Conservation (phyloP, 2,329 filamentous ascomycete genomes). For the Phyllosticta citrichinensis region DNA sequence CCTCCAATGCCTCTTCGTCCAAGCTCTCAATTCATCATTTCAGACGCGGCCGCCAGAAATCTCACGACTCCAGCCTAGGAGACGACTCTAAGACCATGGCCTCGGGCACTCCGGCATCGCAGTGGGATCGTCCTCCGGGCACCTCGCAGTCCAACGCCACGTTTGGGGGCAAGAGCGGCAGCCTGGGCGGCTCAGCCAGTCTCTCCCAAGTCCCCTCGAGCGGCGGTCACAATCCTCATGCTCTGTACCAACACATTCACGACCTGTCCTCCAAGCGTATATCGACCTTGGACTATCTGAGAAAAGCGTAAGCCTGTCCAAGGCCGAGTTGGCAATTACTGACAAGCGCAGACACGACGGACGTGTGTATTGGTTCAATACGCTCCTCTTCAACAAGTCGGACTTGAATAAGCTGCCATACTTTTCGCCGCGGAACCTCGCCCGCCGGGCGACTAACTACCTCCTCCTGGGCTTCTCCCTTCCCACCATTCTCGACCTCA, state of each 20-base stretch:
- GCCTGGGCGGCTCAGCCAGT: conserved; percentile 1
- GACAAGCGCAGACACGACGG: conserved; percentile 64
- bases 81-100: conserved; percentile 6
- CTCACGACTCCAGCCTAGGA: conserved; percentile 20
- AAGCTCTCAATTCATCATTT: conserved; percentile 30
- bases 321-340: conserved; percentile 1
- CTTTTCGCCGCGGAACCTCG: conserved; percentile 73
- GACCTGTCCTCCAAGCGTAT: conserved; percentile 87
- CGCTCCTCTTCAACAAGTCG: conserved; percentile 75
- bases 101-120: background rate
- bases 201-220: conserved; percentile 19
- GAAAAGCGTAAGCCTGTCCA: conserved; percentile 63
- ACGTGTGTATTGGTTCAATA: conserved; percentile 97
- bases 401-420: conserved; percentile 77
- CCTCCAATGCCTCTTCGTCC: conserved; percentile 16
- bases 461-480: conserved; percentile 86
- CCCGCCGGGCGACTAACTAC: conserved; percentile 85
- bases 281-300: conserved; percentile 83
- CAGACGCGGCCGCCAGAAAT: conserved; percentile 25
- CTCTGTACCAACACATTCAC: conserved; percentile 60
- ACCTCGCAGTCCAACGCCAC: conserved; percentile 5
- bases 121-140: conserved; percentile 6
- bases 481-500: conserved; percentile 80
- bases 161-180: background rate
- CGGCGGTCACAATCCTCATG: conserved; percentile 39